Conservation (phyloP, 139 green algal species). For the Chlamydomonas sp. region DNA sequence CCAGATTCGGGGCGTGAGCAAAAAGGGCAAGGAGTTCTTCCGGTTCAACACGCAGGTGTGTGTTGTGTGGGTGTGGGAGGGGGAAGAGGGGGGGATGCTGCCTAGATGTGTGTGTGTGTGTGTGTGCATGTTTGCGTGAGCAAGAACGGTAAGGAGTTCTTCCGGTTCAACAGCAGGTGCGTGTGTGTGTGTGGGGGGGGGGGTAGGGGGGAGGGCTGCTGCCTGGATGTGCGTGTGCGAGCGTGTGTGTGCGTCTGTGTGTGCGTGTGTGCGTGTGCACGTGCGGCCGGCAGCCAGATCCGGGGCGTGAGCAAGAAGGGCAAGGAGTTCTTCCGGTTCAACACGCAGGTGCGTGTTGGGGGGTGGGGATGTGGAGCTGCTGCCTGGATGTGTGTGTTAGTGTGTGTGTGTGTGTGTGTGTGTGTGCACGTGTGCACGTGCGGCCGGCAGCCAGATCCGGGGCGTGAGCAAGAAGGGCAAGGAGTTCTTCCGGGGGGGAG, state of each 20-base stretch:
- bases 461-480: slow-evolving; percentile 54
- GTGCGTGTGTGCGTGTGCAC: too few species aligned
- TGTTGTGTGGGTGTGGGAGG: too few species aligned
- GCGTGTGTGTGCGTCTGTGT: too few species aligned
- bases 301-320: slow-evolving; percentile 50
- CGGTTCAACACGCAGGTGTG: slow-evolving; percentile 51
- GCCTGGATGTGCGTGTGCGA: too few species aligned
- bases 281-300: slow-evolving; percentile 38
- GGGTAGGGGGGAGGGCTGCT: too few species aligned
- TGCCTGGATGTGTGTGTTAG: too few species aligned
- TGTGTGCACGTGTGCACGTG: too few species aligned
- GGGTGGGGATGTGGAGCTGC: too few species aligned
- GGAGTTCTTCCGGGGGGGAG: slow-evolving; percentile 74
- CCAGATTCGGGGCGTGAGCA: slow-evolving; percentile 43
- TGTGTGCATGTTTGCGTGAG: slow-evolving; percentile 35
- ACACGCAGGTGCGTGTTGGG: slow-evolving; percentile 40
- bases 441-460: slow-evolving; percentile 39
- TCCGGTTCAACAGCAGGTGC: slow-evolving; percentile 61
- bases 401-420: too few species aligned
- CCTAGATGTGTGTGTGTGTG: too few species aligned
- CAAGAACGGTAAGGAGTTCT: slow-evolving; percentile 70
- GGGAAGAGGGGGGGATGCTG: too few species aligned
- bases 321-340: slow-evolving; percentile 75
- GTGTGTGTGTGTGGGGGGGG: slow-evolving; percentile 72
- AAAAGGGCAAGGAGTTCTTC: slow-evolving; percentile 74